These are phyloP conservation scores for Ceratocystis albifundus DNA, from an alignment of 2,329 filamentous ascomycete species.

Conservation along the genomic window DNA sequence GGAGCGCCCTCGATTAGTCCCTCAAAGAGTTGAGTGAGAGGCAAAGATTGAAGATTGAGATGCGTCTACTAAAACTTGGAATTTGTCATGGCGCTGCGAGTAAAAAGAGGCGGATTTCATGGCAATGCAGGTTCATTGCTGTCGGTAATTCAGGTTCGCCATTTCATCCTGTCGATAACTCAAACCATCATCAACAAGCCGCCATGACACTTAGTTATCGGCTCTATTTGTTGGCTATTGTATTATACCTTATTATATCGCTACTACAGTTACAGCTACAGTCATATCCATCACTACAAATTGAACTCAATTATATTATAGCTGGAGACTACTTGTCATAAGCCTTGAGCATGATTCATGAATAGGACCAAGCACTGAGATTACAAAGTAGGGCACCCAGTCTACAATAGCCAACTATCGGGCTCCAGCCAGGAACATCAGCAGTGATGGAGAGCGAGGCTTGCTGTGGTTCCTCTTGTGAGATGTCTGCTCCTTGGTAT, in stretches of 20 bases:
- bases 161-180: background rate
- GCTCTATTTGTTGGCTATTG: background rate
- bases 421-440: constrained; percentile 48
- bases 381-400: background rate
- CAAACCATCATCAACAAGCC: background rate
- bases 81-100: background rate
- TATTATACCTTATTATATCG: constrained; percentile 2
- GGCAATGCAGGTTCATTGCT: constrained; percentile 10
- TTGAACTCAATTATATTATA: background rate
- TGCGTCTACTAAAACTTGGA: no score
- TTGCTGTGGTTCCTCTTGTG: constrained; percentile 47
- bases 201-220: background rate
- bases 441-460: constrained; percentile 45
- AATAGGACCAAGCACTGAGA: background rate
- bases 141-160: background rate
- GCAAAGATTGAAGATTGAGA: no score
- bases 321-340: background rate
- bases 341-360: background rate
- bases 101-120: background rate
- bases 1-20: constrained; percentile 27
- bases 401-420: constrained; percentile 24
- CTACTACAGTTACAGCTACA: constrained; percentile 13
- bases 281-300: constrained; percentile 7
- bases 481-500: constrained; percentile 41
- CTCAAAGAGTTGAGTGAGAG: constrained; percentile 20